Conservation (phyloP, 805 yeast species). For the Pichia gijzeniarum region DNA sequence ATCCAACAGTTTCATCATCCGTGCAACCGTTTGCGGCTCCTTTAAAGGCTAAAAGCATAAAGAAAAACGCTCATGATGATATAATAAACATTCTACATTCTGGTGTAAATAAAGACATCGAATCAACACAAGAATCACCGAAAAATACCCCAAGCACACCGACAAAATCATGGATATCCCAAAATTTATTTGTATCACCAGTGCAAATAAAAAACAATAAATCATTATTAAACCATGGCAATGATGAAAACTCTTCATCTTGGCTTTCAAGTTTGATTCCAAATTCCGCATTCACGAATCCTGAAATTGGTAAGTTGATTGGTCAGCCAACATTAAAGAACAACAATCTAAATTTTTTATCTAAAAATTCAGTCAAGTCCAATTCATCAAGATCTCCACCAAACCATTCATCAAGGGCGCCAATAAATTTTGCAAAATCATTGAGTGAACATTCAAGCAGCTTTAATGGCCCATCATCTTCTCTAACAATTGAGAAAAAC, state of each 20-base stretch:
- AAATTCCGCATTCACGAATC: constrained; percentile 24
- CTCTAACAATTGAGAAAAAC: constrained; percentile 37
- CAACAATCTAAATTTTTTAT: not conserved
- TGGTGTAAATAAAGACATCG: constrained; percentile 4
- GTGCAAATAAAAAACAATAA: constrained; percentile 5
- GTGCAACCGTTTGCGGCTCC: not conserved
- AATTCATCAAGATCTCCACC: constrained; percentile 8
- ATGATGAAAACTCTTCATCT: constrained; percentile 7
- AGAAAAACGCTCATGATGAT: constrained; percentile 12
- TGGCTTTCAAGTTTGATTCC: constrained; percentile 29
- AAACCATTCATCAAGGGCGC: not conserved
- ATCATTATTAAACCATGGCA: not conserved
- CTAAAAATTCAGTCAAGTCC: not conserved
- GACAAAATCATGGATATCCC: constrained; percentile 1
- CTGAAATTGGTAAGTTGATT: constrained; percentile 29
- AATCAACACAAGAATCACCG: constrained; percentile 7
- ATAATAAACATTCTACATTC: constrained; percentile 12
- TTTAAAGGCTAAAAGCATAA: not conserved
- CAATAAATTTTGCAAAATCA: not conserved
- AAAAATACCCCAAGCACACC: not conserved
- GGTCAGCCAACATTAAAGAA: not conserved
- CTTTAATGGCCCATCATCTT: constrained; percentile 35
- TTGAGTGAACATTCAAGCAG: not conserved
- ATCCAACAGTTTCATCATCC: constrained; percentile 18
- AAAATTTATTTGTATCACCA: constrained; percentile 7